Evolutionary conservation across 306 rosid genomes (phyloP).

Genomic region (Potentilla sterilis): DNA sequence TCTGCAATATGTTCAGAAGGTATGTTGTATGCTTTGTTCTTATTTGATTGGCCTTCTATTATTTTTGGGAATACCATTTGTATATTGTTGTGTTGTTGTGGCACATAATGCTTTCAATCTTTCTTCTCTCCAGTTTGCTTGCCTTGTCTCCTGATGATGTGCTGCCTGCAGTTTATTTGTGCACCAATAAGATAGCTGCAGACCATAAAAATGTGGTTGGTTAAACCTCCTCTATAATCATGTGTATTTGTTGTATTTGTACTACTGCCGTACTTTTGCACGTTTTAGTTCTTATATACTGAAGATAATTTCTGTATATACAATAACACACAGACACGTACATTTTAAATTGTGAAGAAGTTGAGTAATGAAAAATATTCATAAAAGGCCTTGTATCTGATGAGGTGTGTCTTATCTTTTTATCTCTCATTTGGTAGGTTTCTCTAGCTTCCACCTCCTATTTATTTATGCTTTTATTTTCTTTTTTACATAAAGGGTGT

Average conservation of each 20-base stretch:
- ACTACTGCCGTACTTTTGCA: neutral
- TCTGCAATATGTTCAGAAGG: conserved; percentile 97
- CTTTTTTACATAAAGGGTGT: too few relatives aligned
- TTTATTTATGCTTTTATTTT: too few relatives aligned
- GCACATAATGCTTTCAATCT: conserved; percentile 21
- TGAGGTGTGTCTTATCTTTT: neutral
- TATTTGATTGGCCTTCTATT: neutral
- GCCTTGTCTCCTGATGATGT: conserved; percentile 80
- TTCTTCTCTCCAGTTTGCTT: conserved; percentile 59
- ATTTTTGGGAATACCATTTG: conserved; percentile 13
- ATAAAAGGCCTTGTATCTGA: neutral
- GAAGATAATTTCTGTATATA: neutral
- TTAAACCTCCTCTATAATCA: conserved; percentile 10
- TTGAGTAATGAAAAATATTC: neutral
- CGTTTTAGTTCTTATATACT: neutral
- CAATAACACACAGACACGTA: neutral
- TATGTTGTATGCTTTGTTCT: conserved; percentile 27
- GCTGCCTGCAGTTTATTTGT: conserved; percentile 83
- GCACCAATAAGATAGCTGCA: conserved; percentile 84
- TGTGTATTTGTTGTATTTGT: neutral
- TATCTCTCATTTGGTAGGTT: neutral
- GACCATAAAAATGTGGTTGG: conserved; percentile 84
- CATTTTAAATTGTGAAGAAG: neutral
- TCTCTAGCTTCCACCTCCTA: neutral
- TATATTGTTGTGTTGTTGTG: conserved; percentile 27